Evolutionary conservation across 176 grass and related monocot species (phyloP).

Genomic region (Zoysia japonica): DNA sequence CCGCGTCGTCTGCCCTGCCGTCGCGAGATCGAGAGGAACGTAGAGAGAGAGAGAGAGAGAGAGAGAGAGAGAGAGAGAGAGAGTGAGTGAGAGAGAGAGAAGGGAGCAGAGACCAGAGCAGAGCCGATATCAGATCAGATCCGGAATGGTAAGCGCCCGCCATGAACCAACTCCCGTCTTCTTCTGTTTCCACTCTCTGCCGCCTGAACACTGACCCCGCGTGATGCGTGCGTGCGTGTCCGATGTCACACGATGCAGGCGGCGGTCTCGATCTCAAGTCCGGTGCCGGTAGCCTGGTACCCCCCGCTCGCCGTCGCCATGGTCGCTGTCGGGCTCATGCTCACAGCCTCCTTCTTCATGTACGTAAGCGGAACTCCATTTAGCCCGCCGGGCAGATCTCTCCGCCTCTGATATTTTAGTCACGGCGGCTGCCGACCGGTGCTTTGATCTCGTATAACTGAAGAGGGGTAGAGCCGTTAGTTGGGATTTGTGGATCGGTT

Average conservation of each 20-base stretch:
- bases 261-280: conserved; percentile 77
- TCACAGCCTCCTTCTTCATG: conserved; percentile 95
- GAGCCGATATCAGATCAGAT: background rate
- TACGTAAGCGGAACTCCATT: background rate
- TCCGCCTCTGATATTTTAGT: background rate
- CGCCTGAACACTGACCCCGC: background rate
- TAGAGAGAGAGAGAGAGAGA: background rate
- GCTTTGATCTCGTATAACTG: background rate
- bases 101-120: background rate
- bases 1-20: background rate
- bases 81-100: background rate
- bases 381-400: background rate
- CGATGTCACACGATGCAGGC: conserved; percentile 44
- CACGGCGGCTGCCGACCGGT: background rate
- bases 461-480: background rate
- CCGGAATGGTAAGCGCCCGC: conserved; percentile 23
- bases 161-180: background rate
- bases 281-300: conserved; percentile 81
- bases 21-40: background rate
- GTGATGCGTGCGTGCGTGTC: background rate
- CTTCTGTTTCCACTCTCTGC: background rate
- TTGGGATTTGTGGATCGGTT: background rate
- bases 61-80: background rate
- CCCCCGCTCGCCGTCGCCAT: conserved; percentile 65
- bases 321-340: conserved; percentile 68